A percentile compares a stretch with the other conserved stretches of the same genome.
Conservation (phyloP, 225 moss, liverwort and hornwort species). For the Asterella californica region DNA sequence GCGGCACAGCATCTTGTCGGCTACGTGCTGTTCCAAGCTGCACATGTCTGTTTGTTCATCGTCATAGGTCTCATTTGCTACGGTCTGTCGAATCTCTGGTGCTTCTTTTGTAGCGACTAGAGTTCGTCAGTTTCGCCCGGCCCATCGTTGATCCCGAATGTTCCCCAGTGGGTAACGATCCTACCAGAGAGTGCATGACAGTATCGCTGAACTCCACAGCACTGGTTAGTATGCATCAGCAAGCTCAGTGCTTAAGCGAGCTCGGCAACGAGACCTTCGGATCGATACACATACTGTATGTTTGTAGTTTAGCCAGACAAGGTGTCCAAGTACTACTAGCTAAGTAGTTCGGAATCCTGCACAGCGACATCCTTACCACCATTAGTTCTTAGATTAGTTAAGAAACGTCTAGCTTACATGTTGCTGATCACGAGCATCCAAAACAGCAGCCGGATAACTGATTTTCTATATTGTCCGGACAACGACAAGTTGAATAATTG, state of each 20-base stretch:
- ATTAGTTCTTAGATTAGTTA: neutral
- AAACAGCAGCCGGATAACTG: slow-evolving; percentile 16
- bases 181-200: slow-evolving; percentile 4
- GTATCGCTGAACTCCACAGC: neutral
- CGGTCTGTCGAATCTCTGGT: slow-evolving; percentile 7
- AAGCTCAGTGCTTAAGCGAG: too few species aligned
- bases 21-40: slow-evolving; percentile 17
- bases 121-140: neutral
- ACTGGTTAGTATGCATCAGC: neutral
- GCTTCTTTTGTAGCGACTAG: neutral
- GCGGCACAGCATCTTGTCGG: slow-evolving; percentile 11
- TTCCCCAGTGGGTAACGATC: neutral
- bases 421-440: slow-evolving; percentile 13
- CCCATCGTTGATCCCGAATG: neutral
- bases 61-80: slow-evolving; percentile 10
- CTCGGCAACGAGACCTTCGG: slow-evolving; percentile 1
- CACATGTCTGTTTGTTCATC: slow-evolving; percentile 17
- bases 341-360: too few species aligned
- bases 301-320: slow-evolving; percentile 11
- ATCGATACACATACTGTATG: slow-evolving; percentile 1
- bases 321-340: neutral
- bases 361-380: neutral
- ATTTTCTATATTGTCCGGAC: slow-evolving; percentile 10
- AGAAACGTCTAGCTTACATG: neutral
- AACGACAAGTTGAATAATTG: slow-evolving; percentile 12